Conservation (phyloP, 2,329 filamentous ascomycete genomes). For the Colletotrichum sojae region DNA sequence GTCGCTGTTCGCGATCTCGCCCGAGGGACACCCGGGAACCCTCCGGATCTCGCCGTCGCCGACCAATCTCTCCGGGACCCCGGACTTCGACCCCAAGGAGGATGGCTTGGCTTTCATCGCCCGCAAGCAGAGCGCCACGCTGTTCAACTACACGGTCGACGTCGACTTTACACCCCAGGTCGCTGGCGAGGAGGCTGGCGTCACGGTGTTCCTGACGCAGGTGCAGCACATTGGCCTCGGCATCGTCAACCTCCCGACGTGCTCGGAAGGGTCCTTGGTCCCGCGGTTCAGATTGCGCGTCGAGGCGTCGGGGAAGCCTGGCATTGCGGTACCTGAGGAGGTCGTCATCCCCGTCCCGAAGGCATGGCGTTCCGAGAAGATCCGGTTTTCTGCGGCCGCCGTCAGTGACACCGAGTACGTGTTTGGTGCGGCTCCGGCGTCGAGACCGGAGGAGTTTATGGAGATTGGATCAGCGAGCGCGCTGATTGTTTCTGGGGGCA, state of each 20-base stretch:
- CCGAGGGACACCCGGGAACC: conserved; percentile 54
- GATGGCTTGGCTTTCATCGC: conserved; percentile 61
- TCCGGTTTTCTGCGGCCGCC: conserved; percentile 59
- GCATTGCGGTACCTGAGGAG: conserved; percentile 50
- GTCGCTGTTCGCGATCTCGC: conserved; percentile 54
- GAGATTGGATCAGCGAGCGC: conserved; percentile 52
- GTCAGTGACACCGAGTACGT: conserved; percentile 61
- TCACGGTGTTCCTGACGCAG: conserved; percentile 67
- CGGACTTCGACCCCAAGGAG: conserved; percentile 59
- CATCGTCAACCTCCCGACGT: conserved; percentile 50
- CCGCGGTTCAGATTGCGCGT: conserved; percentile 61
- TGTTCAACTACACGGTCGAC: conserved; percentile 66
- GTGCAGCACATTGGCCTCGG: conserved; percentile 66
- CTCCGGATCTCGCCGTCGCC: conserved; percentile 43
- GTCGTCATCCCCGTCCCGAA: conserved; percentile 55
- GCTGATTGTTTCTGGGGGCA: conserved; percentile 37
- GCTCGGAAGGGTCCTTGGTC: conserved; percentile 40
- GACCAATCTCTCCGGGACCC: conserved; percentile 42
- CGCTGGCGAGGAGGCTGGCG: conserved; percentile 64
- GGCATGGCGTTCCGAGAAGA: conserved; percentile 50
- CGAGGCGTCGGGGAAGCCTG: conserved; percentile 53
- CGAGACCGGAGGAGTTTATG: conserved; percentile 9
- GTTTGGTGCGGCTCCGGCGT: conserved; percentile 53
- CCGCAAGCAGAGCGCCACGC: conserved; percentile 67
- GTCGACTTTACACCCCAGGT: conserved; percentile 57